Evolutionary conservation across 148 eudicot species (phyloP), one percentile per base, ranked within the genome.

Genomic region (Camellia lanceoleosa): DNA sequence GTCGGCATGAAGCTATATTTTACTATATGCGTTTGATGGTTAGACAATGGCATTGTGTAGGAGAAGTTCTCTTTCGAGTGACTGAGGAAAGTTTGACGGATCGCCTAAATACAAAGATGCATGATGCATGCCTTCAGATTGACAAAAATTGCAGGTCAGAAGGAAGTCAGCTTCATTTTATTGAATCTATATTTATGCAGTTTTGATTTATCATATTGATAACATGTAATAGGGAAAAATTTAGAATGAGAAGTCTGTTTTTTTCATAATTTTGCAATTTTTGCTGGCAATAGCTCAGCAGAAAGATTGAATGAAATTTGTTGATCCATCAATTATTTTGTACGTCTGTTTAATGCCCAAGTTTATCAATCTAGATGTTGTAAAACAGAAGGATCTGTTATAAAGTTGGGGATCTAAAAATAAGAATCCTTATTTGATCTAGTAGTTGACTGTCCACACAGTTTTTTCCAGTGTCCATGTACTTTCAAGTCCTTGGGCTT

Each of bases 101-200:
- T 46, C 94, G 98, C 80, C 81, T 87, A 62, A 93, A 88, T 82
- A 95, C 93, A 49, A 84, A 93, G 81, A 91, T 95, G 97, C 97
- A 90, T 58, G 96, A 95, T 72, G 91, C 92, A 52, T 84, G 92
- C 80, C 93, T 90, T 81, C 85, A 77, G 81, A 93, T 95, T 63
- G 86, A 89, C 82, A 82, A 91, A 79, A 82, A 83, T 19, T 90
- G 96, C 97, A 91, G 94, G 97, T 91, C 44, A 74, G 79, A 51
- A 14, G 61, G 20, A 54, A 30, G 38, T 79, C 42, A 4, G 10
- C 38, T 61, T 64, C 52, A 41, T 59, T n/a, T 14, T 30, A 30
- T 30, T 30, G 38, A 30, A 30, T 30, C 1, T 30, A 30, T 30
- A 30, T 30, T 30, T 30, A 30, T 65, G n/a, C 55, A 67, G 7